phyloP scores from a whole-genome alignment of 495 filamentous ascomycete genomes.

The Parathielavia appendiculata region DNA sequence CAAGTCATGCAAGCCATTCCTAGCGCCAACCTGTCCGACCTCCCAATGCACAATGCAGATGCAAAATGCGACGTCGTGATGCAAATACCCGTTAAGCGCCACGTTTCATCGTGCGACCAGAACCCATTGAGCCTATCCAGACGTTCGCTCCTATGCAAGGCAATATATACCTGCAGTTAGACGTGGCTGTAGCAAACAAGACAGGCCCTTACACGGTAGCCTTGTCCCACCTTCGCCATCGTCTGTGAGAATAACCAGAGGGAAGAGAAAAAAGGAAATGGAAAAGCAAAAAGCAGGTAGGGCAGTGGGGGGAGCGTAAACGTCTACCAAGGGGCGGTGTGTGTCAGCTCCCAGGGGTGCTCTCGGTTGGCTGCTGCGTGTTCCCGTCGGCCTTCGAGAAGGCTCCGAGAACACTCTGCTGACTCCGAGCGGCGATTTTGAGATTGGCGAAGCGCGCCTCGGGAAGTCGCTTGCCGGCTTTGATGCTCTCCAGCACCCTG shows the following conservation, averaged over 20 bases:
- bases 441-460: constrained; percentile 65
- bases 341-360: constrained; percentile 8
- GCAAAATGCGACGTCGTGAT: constrained; percentile 15
- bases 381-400: constrained; percentile 27
- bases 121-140: constrained; percentile 13
- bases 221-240: constrained; percentile 7
- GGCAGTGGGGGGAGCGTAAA: not conserved
- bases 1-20: constrained; percentile 17
- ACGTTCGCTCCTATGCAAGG: constrained; percentile 16
- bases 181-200: constrained; percentile 22
- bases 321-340: constrained; percentile 14
- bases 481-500: constrained; percentile 75
- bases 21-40: constrained; percentile 13
- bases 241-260: not conserved
- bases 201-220: constrained; percentile 11
- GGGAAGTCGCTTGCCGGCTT: constrained; percentile 63
- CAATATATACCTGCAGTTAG: constrained; percentile 26
- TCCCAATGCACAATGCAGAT: constrained; percentile 9
- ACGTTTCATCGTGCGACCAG: constrained; percentile 12
- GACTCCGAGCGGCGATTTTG: constrained; percentile 54
- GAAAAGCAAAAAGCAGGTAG: not conserved
- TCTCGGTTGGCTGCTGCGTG: constrained; percentile 16
- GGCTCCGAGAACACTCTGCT: constrained; percentile 52
- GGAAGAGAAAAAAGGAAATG: not conserved
- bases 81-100: constrained; percentile 10